Percentiles rank a stretch among this genome's conserved stretches.
Conservation (phyloP, 257 asterid species). For the Linderniella brevidens region DNA sequence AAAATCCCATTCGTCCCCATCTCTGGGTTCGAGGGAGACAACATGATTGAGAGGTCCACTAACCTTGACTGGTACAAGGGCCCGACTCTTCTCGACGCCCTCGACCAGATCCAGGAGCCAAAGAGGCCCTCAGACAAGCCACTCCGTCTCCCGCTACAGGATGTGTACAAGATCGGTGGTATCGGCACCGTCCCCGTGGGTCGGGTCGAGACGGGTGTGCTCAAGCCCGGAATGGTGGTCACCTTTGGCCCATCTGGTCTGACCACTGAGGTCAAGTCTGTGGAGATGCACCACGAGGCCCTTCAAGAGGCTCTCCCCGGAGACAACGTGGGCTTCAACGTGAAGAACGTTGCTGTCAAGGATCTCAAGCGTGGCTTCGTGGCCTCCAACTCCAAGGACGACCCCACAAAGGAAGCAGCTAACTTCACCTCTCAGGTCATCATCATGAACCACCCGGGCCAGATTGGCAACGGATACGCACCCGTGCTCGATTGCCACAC, state of each 20-base stretch:
- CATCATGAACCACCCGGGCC: too few species aligned
- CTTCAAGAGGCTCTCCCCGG: too few species aligned
- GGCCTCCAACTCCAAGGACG: too few species aligned
- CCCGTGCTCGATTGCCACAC: too few species aligned
- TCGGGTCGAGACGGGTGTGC: slow-evolving; percentile 16
- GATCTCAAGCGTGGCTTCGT: too few species aligned
- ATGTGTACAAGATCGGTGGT: slow-evolving; percentile 38
- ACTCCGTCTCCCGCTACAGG: slow-evolving; percentile 40
- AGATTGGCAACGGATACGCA: too few species aligned
- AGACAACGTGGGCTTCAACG: too few species aligned
- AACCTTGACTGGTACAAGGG: slow-evolving; percentile 36
- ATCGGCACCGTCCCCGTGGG: slow-evolving; percentile 29
- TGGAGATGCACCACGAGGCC: slow-evolving; percentile 39
- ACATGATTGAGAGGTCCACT: slow-evolving; percentile 27
- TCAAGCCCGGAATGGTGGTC: slow-evolving; percentile 21
- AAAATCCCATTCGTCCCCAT: slow-evolving; percentile 34
- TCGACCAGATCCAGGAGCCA: slow-evolving; percentile 22
- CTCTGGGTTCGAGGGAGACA: slow-evolving; percentile 34
- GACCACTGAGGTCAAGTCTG: slow-evolving; percentile 27
- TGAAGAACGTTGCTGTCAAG: too few species aligned
- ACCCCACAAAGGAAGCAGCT: too few species aligned
- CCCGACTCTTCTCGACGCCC: slow-evolving; percentile 30
- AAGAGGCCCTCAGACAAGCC: slow-evolving; percentile 33
- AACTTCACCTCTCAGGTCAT: too few species aligned
- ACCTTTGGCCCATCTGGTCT: slow-evolving; percentile 19